phyloP scores from a whole-genome alignment of 2,329 filamentous ascomycete genomes.

The Stromatinia cepivora region DNA sequence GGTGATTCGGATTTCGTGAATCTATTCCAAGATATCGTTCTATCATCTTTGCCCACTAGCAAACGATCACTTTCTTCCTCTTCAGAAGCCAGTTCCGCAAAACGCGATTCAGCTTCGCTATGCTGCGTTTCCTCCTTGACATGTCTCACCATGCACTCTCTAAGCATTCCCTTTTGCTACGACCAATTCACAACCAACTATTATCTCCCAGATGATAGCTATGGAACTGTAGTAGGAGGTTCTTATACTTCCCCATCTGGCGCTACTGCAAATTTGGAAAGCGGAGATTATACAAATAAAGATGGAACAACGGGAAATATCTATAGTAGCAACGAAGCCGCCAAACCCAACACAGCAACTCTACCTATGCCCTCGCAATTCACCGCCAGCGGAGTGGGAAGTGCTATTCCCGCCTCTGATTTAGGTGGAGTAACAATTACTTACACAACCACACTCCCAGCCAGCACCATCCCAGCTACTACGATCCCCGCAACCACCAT shows the following conservation, averaged over 20 bases:
- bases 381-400: slow-evolving; percentile 48
- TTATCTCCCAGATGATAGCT: slow-evolving; percentile 49
- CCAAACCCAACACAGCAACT: slow-evolving; percentile 48
- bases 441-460: slow-evolving; percentile 32
- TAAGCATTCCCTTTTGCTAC: slow-evolving; percentile 51
- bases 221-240: slow-evolving; percentile 48
- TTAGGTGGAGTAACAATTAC: slow-evolving; percentile 45
- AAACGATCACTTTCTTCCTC: slow-evolving; percentile 24
- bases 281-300: slow-evolving; percentile 46
- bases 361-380: slow-evolving; percentile 48
- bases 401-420: slow-evolving; percentile 47
- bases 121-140: slow-evolving; percentile 35
- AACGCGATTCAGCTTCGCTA: slow-evolving; percentile 29
- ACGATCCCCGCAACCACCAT: slow-evolving; percentile 24
- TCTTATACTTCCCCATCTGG: slow-evolving; percentile 44
- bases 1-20: slow-evolving; percentile 36
- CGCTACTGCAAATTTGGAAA: slow-evolving; percentile 47
- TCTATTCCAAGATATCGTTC: slow-evolving; percentile 40
- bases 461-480: slow-evolving; percentile 30
- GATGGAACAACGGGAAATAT: slow-evolving; percentile 47
- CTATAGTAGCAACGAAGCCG: slow-evolving; percentile 43
- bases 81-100: background rate
- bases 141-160: slow-evolving; percentile 35
- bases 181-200: slow-evolving; percentile 54
- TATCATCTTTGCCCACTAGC: slow-evolving; percentile 36